Evolutionary conservation across 2,329 filamentous ascomycete species (phyloP), one percentile per base, ranked within the genome.

Genomic region (Neonectria punicea): DNA sequence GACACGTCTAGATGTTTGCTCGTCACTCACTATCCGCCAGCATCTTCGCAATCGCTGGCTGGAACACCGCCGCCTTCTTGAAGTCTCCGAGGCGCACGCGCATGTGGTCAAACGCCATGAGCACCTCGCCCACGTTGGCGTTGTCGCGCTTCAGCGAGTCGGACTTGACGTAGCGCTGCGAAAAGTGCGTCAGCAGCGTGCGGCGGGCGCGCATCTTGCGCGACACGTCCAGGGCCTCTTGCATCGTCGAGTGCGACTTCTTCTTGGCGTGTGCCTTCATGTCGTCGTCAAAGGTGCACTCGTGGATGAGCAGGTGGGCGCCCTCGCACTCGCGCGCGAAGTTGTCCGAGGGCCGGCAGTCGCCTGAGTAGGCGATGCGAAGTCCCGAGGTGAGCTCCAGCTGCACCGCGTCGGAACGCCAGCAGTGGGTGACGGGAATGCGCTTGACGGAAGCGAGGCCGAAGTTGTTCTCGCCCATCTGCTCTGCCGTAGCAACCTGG

Each of bases 241-340:
- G 87, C 67, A 94, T 93, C 9, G 96, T 99, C 43, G 88, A 93
- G 82, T 99, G 96, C 75, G 92, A 94, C 87, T 99, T 99, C 56
- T 91, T 92, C 30, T 86, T 76, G 4, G 96, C 96, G 74, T 98
- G 94, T 16, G 86, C 87, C 43, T 80, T 73, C 72, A 97, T 87
- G 73, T 96, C 93, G 76, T 97, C 93, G 71, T 96, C 93, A 76
- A 99, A 98, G 0, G 96, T 99, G 67, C 94, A 94, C 84, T 99
- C 96, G 82, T 99, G 96, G 61, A 99, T 89, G 5, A 98, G 87
- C 7, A 99, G 86, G 14, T 95, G 97, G 2, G 92, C 90, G 67
- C 89, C 90, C 50, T 82, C 81, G 50, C 93, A 97, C 55, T 95
- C 91, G 13, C 79, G 71, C 0, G 89, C 88, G 75, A 99, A 98